These are phyloP conservation scores for Xylogone sp. DNA, from an alignment of 2,329 filamentous ascomycete species.

Conservation along the genomic window DNA sequence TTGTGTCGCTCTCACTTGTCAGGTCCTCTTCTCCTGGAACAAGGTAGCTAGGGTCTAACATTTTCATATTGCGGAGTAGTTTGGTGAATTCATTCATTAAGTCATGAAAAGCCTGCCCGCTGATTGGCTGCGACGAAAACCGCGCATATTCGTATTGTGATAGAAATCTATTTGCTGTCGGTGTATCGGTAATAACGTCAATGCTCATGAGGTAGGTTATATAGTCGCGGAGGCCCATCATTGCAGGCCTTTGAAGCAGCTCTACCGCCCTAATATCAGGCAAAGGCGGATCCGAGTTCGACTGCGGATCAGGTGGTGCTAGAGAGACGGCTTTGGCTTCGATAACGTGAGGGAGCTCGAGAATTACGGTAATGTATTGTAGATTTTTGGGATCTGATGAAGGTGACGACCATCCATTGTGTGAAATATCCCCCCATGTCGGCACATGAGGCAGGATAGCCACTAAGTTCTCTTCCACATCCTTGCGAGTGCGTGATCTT, in stretches of 20 bases:
- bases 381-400: conserved; percentile 73
- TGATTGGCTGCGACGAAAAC: conserved; percentile 69
- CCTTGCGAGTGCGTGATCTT: conserved; percentile 6
- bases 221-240: conserved; percentile 78
- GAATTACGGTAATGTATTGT: conserved; percentile 78
- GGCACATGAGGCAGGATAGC: conserved; percentile 17
- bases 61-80: conserved; percentile 71
- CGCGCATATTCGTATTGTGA: conserved; percentile 77
- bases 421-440: conserved; percentile 79
- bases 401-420: conserved; percentile 86
- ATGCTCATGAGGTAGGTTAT: conserved; percentile 65
- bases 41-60: conserved; percentile 25
- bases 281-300: conserved; percentile 35
- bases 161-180: conserved; percentile 59
- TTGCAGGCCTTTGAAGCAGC: conserved; percentile 64
- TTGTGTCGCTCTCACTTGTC: conserved; percentile 21
- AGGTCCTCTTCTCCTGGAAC: conserved; percentile 15
- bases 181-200: conserved; percentile 56
- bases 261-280: conserved; percentile 67
- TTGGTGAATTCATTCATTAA: conserved; percentile 85
- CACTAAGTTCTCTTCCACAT: conserved; percentile 16
- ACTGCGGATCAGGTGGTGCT: conserved; percentile 53
- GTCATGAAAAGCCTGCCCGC: conserved; percentile 66
- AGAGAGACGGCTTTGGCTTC: conserved; percentile 91
- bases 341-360: conserved; percentile 82